A percentile compares a stretch with the other conserved stretches of the same genome.
Conservation (phyloP, 2,329 filamentous ascomycete genomes). For the Chaetomiaceae sp. region DNA sequence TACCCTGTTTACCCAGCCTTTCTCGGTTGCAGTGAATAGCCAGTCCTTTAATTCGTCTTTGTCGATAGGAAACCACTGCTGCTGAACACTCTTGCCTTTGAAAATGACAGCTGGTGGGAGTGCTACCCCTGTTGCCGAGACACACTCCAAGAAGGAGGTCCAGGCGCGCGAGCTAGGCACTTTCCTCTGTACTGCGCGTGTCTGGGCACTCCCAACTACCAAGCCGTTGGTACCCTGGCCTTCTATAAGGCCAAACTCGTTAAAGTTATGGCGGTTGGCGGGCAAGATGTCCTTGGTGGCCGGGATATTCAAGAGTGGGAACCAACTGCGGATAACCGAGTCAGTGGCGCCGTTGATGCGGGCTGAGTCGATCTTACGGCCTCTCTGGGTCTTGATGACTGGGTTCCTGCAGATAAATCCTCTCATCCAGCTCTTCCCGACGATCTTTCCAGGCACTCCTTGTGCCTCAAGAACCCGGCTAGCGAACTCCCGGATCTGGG, state of each 20-base stretch:
- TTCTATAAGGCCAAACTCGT: constrained; percentile 1
- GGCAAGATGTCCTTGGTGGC: too few relatives aligned
- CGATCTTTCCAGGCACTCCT: too few relatives aligned
- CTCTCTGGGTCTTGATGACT: too few relatives aligned
- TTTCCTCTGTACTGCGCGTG: neutral
- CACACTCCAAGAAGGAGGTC: constrained; percentile 1
- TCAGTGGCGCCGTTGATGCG: neutral
- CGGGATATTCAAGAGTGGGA: neutral
- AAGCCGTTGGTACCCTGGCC: constrained; percentile 1
- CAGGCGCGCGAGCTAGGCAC: neutral
- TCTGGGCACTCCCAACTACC: neutral
- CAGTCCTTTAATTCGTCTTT: too few relatives aligned
- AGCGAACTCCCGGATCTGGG: too few relatives aligned
- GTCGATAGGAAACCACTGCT: too few relatives aligned
- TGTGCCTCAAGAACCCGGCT: too few relatives aligned
- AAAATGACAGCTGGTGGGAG: constrained; percentile 1
- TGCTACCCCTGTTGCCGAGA: neutral
- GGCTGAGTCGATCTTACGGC: neutral
- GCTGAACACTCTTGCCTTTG: too few relatives aligned
- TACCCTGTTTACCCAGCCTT: too few relatives aligned
- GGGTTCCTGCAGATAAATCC: too few relatives aligned
- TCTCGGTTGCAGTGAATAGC: too few relatives aligned
- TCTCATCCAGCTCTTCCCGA: too few relatives aligned
- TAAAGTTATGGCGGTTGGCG: constrained; percentile 1
- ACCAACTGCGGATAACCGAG: neutral